Evolutionary conservation across 257 asterid genomes (phyloP).

Genomic region (Thymus quinquecostatus): DNA sequence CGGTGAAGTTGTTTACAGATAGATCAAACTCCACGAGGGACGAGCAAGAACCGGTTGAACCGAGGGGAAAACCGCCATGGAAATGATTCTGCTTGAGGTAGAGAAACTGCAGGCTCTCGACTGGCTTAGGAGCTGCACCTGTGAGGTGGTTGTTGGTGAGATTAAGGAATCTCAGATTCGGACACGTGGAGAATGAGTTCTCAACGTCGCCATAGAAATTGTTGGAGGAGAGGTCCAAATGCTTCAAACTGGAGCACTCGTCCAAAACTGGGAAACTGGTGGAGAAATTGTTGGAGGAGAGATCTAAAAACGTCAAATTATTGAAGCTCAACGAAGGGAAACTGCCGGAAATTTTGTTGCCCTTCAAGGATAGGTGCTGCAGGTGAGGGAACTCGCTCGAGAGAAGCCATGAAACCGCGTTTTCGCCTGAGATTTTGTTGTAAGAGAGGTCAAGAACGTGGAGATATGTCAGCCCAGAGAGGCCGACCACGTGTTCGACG

Average conservation of each 20-base stretch:
- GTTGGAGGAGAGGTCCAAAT: conserved; percentile 81
- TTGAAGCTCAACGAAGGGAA: conserved; percentile 47
- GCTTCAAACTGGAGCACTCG: conserved; percentile 59
- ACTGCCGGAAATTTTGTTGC: conserved; percentile 57
- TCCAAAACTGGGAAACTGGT: conserved; percentile 48
- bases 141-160: conserved; percentile 72
- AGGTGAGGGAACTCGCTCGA: conserved; percentile 54
- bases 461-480: conserved; percentile 34
- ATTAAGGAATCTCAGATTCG: conserved; percentile 62
- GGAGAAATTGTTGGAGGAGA: conserved; percentile 73
- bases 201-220: conserved; percentile 63
- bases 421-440: conserved; percentile 65
- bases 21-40: conserved; percentile 71
- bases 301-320: conserved; percentile 66
- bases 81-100: conserved; percentile 62
- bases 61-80: conserved; percentile 54
- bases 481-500: conserved; percentile 18
- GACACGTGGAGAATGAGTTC: conserved; percentile 56
- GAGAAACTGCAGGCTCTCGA: conserved; percentile 53
- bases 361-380: conserved; percentile 62
- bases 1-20: conserved; percentile 65
- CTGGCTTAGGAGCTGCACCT: conserved; percentile 56
- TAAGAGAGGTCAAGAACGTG: conserved; percentile 74
- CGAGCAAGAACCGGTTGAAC: conserved; percentile 55
- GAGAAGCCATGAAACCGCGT: conserved; percentile 60